Conservation (phyloP, 495 filamentous ascomycete genomes). For the Neurospora sp. region DNA sequence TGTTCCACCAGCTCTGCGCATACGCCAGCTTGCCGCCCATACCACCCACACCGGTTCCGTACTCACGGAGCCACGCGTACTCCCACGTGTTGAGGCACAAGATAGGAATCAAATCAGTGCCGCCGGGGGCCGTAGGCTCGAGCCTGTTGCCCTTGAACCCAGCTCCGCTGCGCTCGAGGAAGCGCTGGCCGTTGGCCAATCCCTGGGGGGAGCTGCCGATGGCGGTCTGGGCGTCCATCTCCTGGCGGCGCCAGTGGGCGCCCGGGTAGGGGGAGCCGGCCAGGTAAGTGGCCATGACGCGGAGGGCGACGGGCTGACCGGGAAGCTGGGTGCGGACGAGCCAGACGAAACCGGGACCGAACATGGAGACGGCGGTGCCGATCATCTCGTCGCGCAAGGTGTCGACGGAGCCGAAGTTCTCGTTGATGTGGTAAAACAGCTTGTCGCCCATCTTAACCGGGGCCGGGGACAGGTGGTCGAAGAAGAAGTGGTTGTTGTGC, state of each 20-base stretch:
- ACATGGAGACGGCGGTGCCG: slow-evolving; percentile 78
- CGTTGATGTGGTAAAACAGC: slow-evolving; percentile 34
- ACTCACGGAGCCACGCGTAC: slow-evolving; percentile 84
- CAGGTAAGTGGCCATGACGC: slow-evolving; percentile 80
- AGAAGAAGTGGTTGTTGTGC: slow-evolving; percentile 96
- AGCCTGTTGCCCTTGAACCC: slow-evolving; percentile 15
- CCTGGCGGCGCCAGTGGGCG: slow-evolving; percentile 72
- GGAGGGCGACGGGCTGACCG: slow-evolving; percentile 35
- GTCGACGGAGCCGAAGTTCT: slow-evolving; percentile 68
- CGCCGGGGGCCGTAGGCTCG: slow-evolving; percentile 45
- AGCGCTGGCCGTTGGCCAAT: slow-evolving; percentile 21
- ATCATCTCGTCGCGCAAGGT: slow-evolving; percentile 71
- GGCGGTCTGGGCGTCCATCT: slow-evolving; percentile 66
- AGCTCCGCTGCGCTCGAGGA: slow-evolving; percentile 30
- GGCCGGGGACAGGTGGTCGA: slow-evolving; percentile 45
- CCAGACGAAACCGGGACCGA: slow-evolving; percentile 96
- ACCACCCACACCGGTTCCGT: slow-evolving; percentile 43
- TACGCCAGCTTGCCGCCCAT: slow-evolving; percentile 60
- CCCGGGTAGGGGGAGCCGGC: slow-evolving; percentile 75
- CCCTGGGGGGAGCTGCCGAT: slow-evolving; percentile 26
- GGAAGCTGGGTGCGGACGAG: slow-evolving; percentile 48
- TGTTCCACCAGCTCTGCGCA: slow-evolving; percentile 75
- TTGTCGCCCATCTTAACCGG: slow-evolving; percentile 19
- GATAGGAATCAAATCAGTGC: slow-evolving; percentile 59
- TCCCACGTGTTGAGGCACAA: slow-evolving; percentile 95